These are phyloP conservation scores for Arachis monticola DNA, from an alignment of 331 rosid species.

Conservation along the genomic window DNA sequence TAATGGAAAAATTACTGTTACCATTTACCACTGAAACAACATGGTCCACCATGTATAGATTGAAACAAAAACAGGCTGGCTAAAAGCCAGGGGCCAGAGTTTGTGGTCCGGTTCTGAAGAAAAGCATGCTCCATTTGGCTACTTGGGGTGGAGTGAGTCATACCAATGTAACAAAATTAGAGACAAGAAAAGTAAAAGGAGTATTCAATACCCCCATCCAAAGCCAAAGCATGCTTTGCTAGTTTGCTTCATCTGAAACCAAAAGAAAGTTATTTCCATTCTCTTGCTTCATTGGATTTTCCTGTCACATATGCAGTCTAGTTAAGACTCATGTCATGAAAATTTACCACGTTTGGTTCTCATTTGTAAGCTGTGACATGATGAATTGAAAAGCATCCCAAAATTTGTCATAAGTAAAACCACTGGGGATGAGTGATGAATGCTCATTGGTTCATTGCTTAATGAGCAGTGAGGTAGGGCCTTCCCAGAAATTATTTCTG, in stretches of 20 bases:
- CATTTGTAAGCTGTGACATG: conserved; percentile 16
- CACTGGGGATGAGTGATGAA: conserved; percentile 9
- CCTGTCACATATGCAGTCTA: conserved; percentile 39
- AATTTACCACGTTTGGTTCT: conserved; percentile 27
- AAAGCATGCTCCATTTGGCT: conserved; percentile 44
- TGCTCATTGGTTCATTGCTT: background rate
- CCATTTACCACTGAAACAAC: conserved; percentile 21
- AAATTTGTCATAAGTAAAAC: background rate
- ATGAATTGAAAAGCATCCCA: conserved; percentile 14
- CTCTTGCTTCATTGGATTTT: conserved; percentile 24
- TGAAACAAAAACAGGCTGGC: conserved; percentile 43
- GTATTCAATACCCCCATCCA: background rate
- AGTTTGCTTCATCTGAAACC: conserved; percentile 20
- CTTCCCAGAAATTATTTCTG: background rate
- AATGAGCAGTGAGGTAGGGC: background rate
- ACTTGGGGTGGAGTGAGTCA: background rate
- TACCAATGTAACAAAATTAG: conserved; percentile 33
- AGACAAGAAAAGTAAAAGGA: conserved; percentile 39
- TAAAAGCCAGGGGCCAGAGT: conserved; percentile 27
- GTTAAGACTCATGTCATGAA: conserved; percentile 14
- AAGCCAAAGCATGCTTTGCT: conserved; percentile 23
- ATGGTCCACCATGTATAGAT: conserved; percentile 48
- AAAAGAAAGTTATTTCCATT: conserved; percentile 33
- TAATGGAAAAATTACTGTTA: conserved; percentile 45
- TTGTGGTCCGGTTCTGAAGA: conserved; percentile 37